Conservation (phyloP, 148 eudicot genomes). For the Nepenthes gracilis region DNA sequence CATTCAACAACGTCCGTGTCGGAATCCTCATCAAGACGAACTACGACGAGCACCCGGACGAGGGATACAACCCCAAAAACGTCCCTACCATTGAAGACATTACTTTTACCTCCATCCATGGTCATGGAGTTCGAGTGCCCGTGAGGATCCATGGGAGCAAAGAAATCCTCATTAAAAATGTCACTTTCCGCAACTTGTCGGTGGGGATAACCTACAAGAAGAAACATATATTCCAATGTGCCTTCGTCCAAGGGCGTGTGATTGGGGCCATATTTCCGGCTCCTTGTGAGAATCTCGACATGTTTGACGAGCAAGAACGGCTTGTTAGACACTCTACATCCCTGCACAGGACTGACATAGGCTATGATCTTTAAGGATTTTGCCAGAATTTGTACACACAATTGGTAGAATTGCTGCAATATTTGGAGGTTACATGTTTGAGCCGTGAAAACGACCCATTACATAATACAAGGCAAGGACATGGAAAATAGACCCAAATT, state of each 20-base stretch:
- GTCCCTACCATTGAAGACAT: slow-evolving; percentile 46
- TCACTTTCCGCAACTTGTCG: slow-evolving; percentile 74
- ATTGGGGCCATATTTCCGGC: slow-evolving; percentile 68
- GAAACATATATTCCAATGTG: slow-evolving; percentile 82
- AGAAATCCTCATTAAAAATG: slow-evolving; percentile 55
- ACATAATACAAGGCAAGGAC: too few relatives aligned
- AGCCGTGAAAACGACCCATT: too few relatives aligned
- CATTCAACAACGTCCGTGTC: slow-evolving; percentile 66
- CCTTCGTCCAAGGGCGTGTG: slow-evolving; percentile 71
- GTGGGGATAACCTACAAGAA: slow-evolving; percentile 74
- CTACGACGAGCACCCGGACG: slow-evolving; percentile 90
- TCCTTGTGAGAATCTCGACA: slow-evolving; percentile 86
- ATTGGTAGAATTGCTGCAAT: too few relatives aligned
- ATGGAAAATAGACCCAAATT: too few relatives aligned
- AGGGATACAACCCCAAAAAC: slow-evolving; percentile 58
- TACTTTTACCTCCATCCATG: slow-evolving; percentile 56
- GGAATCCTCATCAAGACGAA: slow-evolving; percentile 83
- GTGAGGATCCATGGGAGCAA: slow-evolving; percentile 80
- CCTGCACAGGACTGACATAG: slow-evolving; percentile 63
- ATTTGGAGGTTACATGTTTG: too few relatives aligned
- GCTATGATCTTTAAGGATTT: slow-evolving; percentile 54
- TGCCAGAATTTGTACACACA: too few relatives aligned
- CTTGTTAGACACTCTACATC: slow-evolving; percentile 46
- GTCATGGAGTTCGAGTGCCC: slow-evolving; percentile 83
- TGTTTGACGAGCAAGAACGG: slow-evolving; percentile 59